Evolutionary conservation across 139 green algal species (phyloP).

Genomic region (Zygnema cylindricum): DNA sequence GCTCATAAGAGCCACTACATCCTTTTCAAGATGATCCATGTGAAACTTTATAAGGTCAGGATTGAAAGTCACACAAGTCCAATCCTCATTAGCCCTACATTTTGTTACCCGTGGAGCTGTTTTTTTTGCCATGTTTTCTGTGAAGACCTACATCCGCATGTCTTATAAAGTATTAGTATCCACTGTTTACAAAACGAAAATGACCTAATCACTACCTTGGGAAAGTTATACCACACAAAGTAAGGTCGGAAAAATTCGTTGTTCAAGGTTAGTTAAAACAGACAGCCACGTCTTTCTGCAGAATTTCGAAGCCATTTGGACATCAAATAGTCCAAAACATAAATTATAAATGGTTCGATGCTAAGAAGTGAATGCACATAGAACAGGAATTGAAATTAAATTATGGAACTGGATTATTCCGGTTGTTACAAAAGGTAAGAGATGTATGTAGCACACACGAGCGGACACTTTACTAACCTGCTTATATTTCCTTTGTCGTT

Average conservation of each 20-base stretch:
- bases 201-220: too few species aligned
- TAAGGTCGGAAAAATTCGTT: too few species aligned
- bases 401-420: too few species aligned
- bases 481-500: conserved; percentile 79
- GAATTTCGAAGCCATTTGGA: too few species aligned
- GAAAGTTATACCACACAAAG: too few species aligned
- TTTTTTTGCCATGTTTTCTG: conserved; percentile 75
- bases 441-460: background rate
- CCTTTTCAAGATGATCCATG: conserved; percentile 84
- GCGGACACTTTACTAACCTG: conserved; percentile 75
- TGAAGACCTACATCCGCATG: conserved; percentile 69
- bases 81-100: conserved; percentile 93
- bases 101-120: conserved; percentile 77
- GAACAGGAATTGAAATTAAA: background rate
- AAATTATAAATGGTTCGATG: too few species aligned
- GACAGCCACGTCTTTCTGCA: too few species aligned
- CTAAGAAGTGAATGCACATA: too few species aligned
- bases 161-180: background rate
- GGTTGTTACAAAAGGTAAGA: too few species aligned
- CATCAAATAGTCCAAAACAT: too few species aligned
- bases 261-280: too few species aligned
- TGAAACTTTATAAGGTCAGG: conserved; percentile 95
- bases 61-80: conserved; percentile 94
- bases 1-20: conserved; percentile 88
- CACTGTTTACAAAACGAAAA: background rate